phyloP scores from a whole-genome alignment of 352 stramenopile genomes.

The Globisporangium emineosum region DNA sequence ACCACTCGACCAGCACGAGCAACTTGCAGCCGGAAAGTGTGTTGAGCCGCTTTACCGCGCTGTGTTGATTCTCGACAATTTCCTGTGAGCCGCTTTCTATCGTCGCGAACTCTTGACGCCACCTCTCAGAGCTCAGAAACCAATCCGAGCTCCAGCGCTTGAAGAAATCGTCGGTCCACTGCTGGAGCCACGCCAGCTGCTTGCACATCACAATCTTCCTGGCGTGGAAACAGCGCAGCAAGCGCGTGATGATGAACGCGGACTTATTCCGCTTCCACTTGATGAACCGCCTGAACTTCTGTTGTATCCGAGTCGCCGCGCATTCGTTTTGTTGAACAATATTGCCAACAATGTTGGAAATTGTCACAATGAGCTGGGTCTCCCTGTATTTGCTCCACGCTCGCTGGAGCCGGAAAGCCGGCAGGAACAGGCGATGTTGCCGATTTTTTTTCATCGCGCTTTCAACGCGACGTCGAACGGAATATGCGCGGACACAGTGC shows the following conservation, averaged over 20 bases:
- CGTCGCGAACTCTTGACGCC: neutral
- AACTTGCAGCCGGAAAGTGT: constrained; percentile 4
- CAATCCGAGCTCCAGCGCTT: neutral
- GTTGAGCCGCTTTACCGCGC: constrained; percentile 4
- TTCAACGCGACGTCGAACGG: constrained; percentile 13
- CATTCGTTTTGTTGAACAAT: constrained; percentile 13
- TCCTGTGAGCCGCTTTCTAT: neutral
- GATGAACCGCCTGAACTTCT: constrained; percentile 3
- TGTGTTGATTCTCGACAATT: constrained; percentile 5
- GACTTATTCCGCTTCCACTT: constrained; percentile 7
- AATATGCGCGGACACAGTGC: constrained; percentile 13
- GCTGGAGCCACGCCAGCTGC: constrained; percentile 13
- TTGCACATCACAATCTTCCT: constrained; percentile 16
- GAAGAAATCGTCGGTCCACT: constrained; percentile 14
- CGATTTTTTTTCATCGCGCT: constrained; percentile 1
- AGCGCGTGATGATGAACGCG: constrained; percentile 9
- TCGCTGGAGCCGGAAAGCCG: constrained; percentile 21
- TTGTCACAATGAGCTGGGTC: constrained; percentile 1
- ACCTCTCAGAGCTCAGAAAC: neutral
- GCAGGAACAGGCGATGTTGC: constrained; percentile 21
- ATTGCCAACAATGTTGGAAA: constrained; percentile 9
- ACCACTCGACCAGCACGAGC: neutral
- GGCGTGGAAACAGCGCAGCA: constrained; percentile 23
- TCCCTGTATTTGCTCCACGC: constrained; percentile 22
- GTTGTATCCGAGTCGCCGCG: constrained; percentile 12